Evolutionary conservation across 345 rosid species (phyloP), one percentile per base, ranked within the genome.

Genomic region (Gossypium stocksii): DNA sequence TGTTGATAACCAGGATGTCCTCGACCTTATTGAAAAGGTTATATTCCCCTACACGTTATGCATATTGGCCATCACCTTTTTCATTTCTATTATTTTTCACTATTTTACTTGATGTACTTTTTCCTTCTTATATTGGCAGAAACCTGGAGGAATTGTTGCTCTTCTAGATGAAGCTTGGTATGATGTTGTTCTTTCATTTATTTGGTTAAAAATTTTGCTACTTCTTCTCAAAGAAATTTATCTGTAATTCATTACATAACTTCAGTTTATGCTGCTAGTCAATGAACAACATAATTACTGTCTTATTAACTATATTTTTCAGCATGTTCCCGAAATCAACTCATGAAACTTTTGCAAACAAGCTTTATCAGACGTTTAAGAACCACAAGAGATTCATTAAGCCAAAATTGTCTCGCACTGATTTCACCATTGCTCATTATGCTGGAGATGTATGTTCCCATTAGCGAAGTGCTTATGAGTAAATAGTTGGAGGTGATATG

Each of bases 271-370:
- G 48, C 17, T 38, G 9, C 54, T 45, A 23, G 59, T 34, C 27
- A 43, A 23, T 52, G 74, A 44, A 57, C 38, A 62, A 29, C 15
- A 45, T 77, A 7, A 62, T 43, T 72, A 57, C 43, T 79, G 27
- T 22, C n/a, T 43, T 73, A 51, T 77, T 80, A 63, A 72, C 19
- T 29, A 43, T 63, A 1, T 48, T 77, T 77, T 86, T 71, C 89
- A 95, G 99, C 79, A 95, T 95, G 99, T 95, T 95, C 79, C 99
- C 99, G 11, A 94, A 95, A 86, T 95, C 99, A 70, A 95, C 99
- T 5, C 99, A 95, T 52, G 99, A 95, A 81, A 95, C 99, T 61
- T 95, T 95, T 82, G 76, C 98, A 1, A 91, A 92, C 76, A 95
- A 90, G 89, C 94, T 95, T 34, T 92, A 92, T 79, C 99, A 95